Base-by-base conservation (phyloP, 345 rosid species). In the Gossypium rotundifolium region DNA sequence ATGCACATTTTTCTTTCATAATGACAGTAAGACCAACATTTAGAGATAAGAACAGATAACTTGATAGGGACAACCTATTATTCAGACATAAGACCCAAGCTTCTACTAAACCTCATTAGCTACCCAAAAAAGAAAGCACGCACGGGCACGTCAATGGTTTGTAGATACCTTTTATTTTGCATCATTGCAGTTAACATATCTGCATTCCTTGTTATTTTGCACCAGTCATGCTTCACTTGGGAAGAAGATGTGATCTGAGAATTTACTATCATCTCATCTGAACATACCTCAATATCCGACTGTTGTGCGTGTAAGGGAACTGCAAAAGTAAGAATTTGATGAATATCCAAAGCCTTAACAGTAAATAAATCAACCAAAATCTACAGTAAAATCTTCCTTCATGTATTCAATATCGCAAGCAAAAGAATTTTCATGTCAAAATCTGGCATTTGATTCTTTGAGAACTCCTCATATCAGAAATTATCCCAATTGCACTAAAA, bases 121-220 rank as follows among this genome's bases (percentile, higher is more conserved):
- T 68, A 23, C 17, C 52, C 11, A 6, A 51, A 51, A n/a, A 48
- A 23, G 11, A 2, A 74, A 33, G 23, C 25, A 17, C 11, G 1
- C 3, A 71, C 0, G 9, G 62, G 1, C 13, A 10, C 18, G 51
- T 45, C 11, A 45, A 70, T 14, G 16, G 9, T 46, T 22, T 22
- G 61, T 53, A 60, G 22, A 71, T 65, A 91, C 98, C 97, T 88
- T 78, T 66, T 81, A 79, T 92, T 94, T 80, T 83, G 93, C 78
- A 94, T 20, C 52, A 74, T 85, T 40, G 92, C 97, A 74, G 92
- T 85, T 48, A 67, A 53, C n/a, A 59, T 83, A 82, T 86, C 80
- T 23, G 90, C 65, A 80, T 81, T 88, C 83, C 87, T 84, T 1
- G 83, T 88, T 51, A 94, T 85, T 84, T 88, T 90, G 87, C 98